Conservation (phyloP, 495 filamentous ascomycete genomes). For the Neurospora hispaniola region DNA sequence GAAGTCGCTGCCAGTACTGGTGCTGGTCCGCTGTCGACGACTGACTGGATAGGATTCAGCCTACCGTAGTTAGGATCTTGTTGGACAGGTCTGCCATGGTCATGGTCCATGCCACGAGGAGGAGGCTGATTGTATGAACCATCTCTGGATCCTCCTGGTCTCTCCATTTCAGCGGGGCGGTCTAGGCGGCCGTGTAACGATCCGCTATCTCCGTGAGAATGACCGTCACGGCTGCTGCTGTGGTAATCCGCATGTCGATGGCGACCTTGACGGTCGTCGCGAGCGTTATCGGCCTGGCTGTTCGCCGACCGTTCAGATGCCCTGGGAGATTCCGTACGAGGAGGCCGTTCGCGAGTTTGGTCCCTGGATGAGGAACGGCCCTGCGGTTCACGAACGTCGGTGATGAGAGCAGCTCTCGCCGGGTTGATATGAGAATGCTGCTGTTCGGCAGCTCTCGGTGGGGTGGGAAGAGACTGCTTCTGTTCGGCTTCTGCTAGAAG, state of each 20-base stretch:
- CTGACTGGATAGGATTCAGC: slow-evolving; percentile 42
- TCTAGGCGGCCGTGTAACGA: slow-evolving; percentile 16
- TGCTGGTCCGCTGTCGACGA: slow-evolving; percentile 24
- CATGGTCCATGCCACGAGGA: slow-evolving; percentile 33
- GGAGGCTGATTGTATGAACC: slow-evolving; percentile 21
- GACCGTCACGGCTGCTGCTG: slow-evolving; percentile 24
- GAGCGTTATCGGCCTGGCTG: slow-evolving; percentile 26
- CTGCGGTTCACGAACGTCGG: slow-evolving; percentile 23
- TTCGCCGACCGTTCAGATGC: slow-evolving; percentile 27
- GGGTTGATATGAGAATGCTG: slow-evolving; percentile 40
- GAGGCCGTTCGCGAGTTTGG: slow-evolving; percentile 25
- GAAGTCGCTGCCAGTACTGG: neutral
- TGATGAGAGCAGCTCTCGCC: slow-evolving; percentile 45
- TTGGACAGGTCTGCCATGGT: slow-evolving; percentile 45
- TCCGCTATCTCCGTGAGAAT: slow-evolving; percentile 21
- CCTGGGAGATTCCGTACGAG: slow-evolving; percentile 43
- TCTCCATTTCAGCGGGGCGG: slow-evolving; percentile 20
- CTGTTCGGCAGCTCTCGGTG: slow-evolving; percentile 38
- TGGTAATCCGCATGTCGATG: slow-evolving; percentile 32
- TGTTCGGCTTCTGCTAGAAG: slow-evolving; percentile 28
- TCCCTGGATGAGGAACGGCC: slow-evolving; percentile 31
- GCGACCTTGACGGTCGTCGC: slow-evolving; percentile 36
- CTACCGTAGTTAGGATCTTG: slow-evolving; percentile 54
- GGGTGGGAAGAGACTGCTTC: slow-evolving; percentile 36
- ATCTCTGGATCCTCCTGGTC: slow-evolving; percentile 26